Base-by-base conservation (phyloP, 164 flowering plant species). In the Annona cherimola region DNA sequence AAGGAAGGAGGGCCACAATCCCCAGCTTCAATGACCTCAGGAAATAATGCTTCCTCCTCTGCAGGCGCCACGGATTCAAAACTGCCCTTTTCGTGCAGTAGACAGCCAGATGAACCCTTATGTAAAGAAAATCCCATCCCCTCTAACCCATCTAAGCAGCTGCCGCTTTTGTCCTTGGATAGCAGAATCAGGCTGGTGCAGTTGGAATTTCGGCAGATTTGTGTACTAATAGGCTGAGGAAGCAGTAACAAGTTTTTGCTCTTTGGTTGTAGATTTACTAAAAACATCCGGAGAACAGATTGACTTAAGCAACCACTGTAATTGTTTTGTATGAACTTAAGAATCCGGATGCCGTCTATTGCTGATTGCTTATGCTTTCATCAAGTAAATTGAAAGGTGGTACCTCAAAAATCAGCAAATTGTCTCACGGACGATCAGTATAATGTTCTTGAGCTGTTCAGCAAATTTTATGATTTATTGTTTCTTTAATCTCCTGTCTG, bases 111-210 rank as follows among this genome's bases (percentile, higher is more conserved):
- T 26, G 3, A 42, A 59, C 42, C 18, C 70, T 41, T 12, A 43
- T 68, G 70, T 68, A 68, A 45, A 68, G 70, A 45, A 68, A 9
- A 20, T 54, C 42, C 59, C 1, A 20, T n/a, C 67, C 45, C 26
- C 57, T 26, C 35, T 26, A 26, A 26, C 35, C 19, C 43, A 40
- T 5, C 67, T 65, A 16, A 40, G 20, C 16, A 19, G n/a, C 45
- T 65, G 57, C 57, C 9, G 14, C 57, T 45, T 42, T 65, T 65
- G 67, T 65, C 14, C 43, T 65, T n/a, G 40, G 45, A 65, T 2
- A 5, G 6, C 42, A 14, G 67, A 16, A 26, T 9, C 57, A 62
- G 35, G 26, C 20, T 9, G 0, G 14, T 61, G 65, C 65, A 20
- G 12, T 62, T 20, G 65, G 9, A 35, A 50, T 50, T 50, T 50